phyloP scores from a whole-genome alignment of 768 basidiomycete genomes.

The Piloderma croceum region DNA sequence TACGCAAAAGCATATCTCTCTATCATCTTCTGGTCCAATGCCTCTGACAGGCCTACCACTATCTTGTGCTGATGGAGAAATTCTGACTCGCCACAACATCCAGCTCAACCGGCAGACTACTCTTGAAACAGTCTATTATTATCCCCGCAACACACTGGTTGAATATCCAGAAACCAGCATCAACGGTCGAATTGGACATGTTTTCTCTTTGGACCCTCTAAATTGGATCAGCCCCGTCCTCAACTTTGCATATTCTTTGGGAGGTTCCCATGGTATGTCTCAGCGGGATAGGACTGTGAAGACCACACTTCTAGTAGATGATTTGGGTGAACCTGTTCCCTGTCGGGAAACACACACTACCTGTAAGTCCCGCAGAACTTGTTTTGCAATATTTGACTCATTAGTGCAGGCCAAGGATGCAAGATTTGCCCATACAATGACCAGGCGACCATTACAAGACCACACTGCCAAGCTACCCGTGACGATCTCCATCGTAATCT shows the following conservation, averaged over 20 bases:
- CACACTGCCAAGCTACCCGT: slow-evolving; percentile 9
- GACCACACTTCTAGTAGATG: slow-evolving; percentile 6
- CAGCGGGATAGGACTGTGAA: slow-evolving; percentile 3
- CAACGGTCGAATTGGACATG: slow-evolving; percentile 7
- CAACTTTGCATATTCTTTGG: slow-evolving; percentile 13
- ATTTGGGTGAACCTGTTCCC: slow-evolving; percentile 5
- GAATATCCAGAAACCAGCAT: slow-evolving; percentile 12
- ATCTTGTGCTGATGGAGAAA: too few species aligned
- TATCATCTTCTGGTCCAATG: too few species aligned
- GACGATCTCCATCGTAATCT: slow-evolving; percentile 4
- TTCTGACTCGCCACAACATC: too few species aligned
- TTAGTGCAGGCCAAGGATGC: slow-evolving; percentile 15
- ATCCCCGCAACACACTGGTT: slow-evolving; percentile 5
- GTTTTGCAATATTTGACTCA: too few species aligned
- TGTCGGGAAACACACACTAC: slow-evolving; percentile 12
- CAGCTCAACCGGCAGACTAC: slow-evolving; percentile 10
- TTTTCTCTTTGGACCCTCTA: slow-evolving; percentile 8
- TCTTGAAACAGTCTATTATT: slow-evolving; percentile 8
- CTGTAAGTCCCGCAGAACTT: slow-evolving; percentile 10
- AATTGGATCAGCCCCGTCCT: slow-evolving; percentile 9
- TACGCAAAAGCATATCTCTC: too few species aligned
- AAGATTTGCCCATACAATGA: slow-evolving; percentile 14
- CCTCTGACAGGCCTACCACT: too few species aligned
- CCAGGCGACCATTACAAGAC: slow-evolving; percentile 2
- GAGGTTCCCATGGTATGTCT: slow-evolving; percentile 8